These are phyloP conservation scores for Discostella stelligera DNA, from an alignment of 352 stramenopile genomes.

Conservation along the genomic window DNA sequence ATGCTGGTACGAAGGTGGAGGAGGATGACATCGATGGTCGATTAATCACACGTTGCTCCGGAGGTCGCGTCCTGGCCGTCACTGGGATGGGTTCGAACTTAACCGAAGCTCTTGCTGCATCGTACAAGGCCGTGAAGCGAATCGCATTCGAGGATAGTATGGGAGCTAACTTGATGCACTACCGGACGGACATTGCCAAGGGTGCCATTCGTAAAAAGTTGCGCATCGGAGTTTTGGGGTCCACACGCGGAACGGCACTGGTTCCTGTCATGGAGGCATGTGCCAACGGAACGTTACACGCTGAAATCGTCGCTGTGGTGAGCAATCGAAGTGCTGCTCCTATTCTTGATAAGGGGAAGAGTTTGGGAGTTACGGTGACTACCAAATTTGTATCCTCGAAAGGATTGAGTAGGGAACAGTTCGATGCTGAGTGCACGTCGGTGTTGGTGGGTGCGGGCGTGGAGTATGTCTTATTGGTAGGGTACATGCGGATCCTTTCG, in stretches of 20 bases:
- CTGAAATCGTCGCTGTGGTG: slow-evolving; percentile 93
- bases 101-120: slow-evolving; percentile 87
- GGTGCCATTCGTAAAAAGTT: slow-evolving; percentile 84
- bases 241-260: slow-evolving; percentile 92
- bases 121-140: slow-evolving; percentile 88
- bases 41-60: slow-evolving; percentile 86
- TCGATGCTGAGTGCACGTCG: slow-evolving; percentile 93
- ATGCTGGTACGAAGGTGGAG: slow-evolving; percentile 93
- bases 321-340: slow-evolving; percentile 91
- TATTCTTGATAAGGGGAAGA: slow-evolving; percentile 92
- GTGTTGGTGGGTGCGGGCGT: slow-evolving; percentile 90
- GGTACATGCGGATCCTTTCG: slow-evolving; percentile 99
- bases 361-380: slow-evolving; percentile 78
- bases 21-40: slow-evolving; percentile 34
- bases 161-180: slow-evolving; percentile 87
- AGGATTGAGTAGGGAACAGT: slow-evolving; percentile 88
- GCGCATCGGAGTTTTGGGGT: slow-evolving; percentile 94
- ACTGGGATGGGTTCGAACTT: slow-evolving; percentile 90
- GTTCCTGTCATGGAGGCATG: slow-evolving; percentile 96
- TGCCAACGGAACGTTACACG: slow-evolving; percentile 84
- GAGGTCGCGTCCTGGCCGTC: slow-evolving; percentile 96
- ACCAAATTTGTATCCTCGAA: slow-evolving; percentile 83
- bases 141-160: slow-evolving; percentile 68
- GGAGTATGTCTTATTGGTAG: slow-evolving; percentile 96
- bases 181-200: slow-evolving; percentile 96